Conservation (phyloP, 2,329 filamentous ascomycete species). For the Plenodomus lindquistii region DNA sequence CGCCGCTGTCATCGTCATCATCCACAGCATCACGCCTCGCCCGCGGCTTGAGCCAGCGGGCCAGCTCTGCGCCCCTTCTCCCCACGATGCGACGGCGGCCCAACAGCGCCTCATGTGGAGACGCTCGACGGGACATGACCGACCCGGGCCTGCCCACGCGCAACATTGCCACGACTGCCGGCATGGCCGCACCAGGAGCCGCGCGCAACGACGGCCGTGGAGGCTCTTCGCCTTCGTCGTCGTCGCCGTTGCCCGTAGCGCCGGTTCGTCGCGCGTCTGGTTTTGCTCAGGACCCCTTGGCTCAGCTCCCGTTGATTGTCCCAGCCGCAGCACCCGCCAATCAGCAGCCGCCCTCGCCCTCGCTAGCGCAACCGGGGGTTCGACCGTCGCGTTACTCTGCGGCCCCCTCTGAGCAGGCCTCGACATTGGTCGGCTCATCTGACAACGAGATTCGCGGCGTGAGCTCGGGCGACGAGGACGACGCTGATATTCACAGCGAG, state of each 20-base stretch:
- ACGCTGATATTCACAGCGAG: constrained; percentile 78
- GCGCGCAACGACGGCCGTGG: constrained; percentile 10
- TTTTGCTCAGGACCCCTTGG: constrained; percentile 20
- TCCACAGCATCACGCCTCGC: constrained; percentile 17
- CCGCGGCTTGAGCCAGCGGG: constrained; percentile 38
- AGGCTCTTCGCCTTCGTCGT: constrained; percentile 18
- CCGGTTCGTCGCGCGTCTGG: constrained; percentile 16
- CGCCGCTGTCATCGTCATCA: constrained; percentile 5
- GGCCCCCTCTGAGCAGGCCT: constrained; percentile 62
- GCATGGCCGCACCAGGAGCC: constrained; percentile 14
- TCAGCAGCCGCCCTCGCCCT: constrained; percentile 41
- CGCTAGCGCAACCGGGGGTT: constrained; percentile 41
- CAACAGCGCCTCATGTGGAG: constrained; percentile 41
- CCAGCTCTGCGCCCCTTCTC: constrained; percentile 38
- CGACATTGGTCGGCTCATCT: constrained; percentile 67
- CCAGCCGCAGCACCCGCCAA: constrained; percentile 35
- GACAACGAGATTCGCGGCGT: constrained; percentile 69
- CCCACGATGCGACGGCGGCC: constrained; percentile 45
- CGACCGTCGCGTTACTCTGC: constrained; percentile 58
- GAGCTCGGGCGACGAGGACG: constrained; percentile 73
- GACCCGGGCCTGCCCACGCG: constrained; percentile 34
- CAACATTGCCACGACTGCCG: constrained; percentile 35
- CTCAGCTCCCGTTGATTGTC: constrained; percentile 35
- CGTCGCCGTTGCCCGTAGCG: constrained; percentile 32
- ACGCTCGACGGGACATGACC: constrained; percentile 45